Base-by-base conservation (phyloP, 1,284 basidiomycete genomes). In the Cryptococcus depauperatus region DNA sequence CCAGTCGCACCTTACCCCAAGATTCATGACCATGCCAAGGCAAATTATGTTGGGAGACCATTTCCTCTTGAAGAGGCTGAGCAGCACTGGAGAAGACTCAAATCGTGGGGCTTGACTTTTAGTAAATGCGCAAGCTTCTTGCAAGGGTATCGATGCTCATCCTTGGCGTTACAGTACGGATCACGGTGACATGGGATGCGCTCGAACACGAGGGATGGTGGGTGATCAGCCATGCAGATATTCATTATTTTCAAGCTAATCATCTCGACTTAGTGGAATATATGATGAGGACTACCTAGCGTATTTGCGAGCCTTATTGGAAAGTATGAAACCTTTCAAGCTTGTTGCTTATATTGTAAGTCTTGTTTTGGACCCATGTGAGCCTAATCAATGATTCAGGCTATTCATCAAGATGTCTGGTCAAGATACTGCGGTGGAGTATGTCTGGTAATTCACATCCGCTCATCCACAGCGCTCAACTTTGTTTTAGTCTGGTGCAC, bases 141-240 rank as follows among this genome's bases (percentile, higher is more conserved):
- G n/a, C n/a, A n/a, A n/a, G n/a, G n/a, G n/a, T n/a, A 30, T n/a
- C 27, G 16, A 18, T 25, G 32, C 9, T 35, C n/a, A 41, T 16
- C 10, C 34, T 5, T 45, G 16, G 52, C 14, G 4, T 13, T 2
- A 13, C n/a, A 88, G 87, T 90, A 54, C 76, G 87, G 46, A 84
- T 96, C 55, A 80, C 90, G 16, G 79, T 97, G 3, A 95, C 92
- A 1, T 98, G 93, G 95, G 93, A 98, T 64, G 87, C 91, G 0
- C 75, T 98, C 19, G 90, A 96, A 61, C 95, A 97, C 60, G 78
- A 75, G 44, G 92, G 85, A 52, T 86, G 81, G 84, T 89, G 69
- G n/a, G n/a, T n/a, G n/a, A n/a, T n/a, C n/a, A n/a, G n/a, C n/a
- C n/a, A n/a, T n/a, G n/a, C n/a, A 59, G 86, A 79, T 13, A n/a